Evolutionary conservation across 495 filamentous ascomycete species (phyloP).

Genomic region (Viridothelium virens): DNA sequence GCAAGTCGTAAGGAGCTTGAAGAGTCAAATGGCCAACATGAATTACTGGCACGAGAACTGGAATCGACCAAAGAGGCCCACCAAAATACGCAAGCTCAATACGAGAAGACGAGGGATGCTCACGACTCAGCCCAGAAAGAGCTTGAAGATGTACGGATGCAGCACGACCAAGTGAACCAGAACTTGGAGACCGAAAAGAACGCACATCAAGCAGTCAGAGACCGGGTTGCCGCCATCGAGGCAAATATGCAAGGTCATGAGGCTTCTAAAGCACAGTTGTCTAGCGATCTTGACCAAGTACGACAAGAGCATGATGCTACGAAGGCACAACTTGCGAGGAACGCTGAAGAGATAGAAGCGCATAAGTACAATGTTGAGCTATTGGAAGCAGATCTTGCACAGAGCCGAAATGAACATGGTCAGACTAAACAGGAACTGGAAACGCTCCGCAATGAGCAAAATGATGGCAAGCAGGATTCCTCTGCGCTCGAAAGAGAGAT

Average conservation of each 20-base stretch:
- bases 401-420: background rate
- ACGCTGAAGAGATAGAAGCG: background rate
- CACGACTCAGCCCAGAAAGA: background rate
- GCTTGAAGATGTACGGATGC: background rate
- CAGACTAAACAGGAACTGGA: background rate
- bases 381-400: background rate
- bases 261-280: background rate
- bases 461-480: background rate
- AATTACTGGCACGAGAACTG: background rate
- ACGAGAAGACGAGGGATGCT: background rate
- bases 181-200: background rate
- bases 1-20: constrained; percentile 5
- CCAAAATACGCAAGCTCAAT: background rate
- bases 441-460: background rate
- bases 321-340: background rate
- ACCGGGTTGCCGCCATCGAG: constrained; percentile 2
- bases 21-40: background rate
- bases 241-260: background rate
- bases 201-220: constrained; percentile 8
- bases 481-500: background rate
- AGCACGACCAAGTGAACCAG: background rate
- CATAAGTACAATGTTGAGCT: constrained; percentile 7
- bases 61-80: background rate
- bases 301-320: background rate
- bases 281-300: background rate